Base-by-base conservation (phyloP, 371 early-diverging fungal genomes). In the Parasitella parasitica region DNA sequence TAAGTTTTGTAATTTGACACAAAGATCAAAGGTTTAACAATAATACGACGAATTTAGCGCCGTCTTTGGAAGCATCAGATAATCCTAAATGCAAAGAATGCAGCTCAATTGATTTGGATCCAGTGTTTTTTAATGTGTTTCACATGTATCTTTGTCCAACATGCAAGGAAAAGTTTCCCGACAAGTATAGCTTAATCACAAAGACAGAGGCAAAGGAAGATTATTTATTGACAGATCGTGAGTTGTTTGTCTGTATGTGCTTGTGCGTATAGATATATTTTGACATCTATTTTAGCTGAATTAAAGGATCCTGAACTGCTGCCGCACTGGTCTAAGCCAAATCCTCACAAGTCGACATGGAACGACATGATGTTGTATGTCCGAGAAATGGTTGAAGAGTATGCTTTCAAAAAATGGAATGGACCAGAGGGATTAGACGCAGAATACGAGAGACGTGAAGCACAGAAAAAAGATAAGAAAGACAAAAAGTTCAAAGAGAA, bases 341-440 rank as follows among this genome's bases (percentile, higher is more conserved):
- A 98, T 66, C 98, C 98, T 20, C 93, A 91, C 63, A 97, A 97
- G 61, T 82, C 92, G 0, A 96, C 93, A 1, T 98, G 93, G 89
- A 93, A 93, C 73, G 94, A 94, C 77, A 98, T 98, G 98, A 87
- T 94, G 80, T 76, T 97, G 15, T 97, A 91, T 66, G 78, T 96
- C 26, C 85, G 97, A 22, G 82, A 83, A 61, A 93, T 95, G 76
- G 90, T 97, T 2, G 98, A 98, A 68, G 83, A 73, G 20, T 98
- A 92, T 78, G 97, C 97, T 2, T 88, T 90, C 58, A 87, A 93
- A 50, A 97, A 97, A 66, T 98, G 97, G 97, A 91, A 93, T 32
- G 83, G 91, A 3, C 75, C 89, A 16, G 94, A 95, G 59, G 90
- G 81, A 2, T 75, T 98, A 34, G 97, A 98, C 75, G 77, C 80